Evolutionary conservation across 176 grass and related monocot species (phyloP).

Genomic region (Bonia amplexicaulis): DNA sequence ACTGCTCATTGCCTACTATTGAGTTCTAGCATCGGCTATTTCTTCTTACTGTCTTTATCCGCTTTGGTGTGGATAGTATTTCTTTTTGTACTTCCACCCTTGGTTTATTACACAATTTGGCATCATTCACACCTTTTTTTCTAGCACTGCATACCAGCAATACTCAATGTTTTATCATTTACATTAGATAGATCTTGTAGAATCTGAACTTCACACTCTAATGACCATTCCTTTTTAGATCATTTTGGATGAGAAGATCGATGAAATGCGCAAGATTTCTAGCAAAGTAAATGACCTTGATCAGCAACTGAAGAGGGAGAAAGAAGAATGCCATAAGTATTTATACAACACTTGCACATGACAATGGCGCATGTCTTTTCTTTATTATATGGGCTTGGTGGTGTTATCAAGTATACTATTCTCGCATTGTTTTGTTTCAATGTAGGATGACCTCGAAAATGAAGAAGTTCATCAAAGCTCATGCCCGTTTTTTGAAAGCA

Average conservation of each 20-base stretch:
- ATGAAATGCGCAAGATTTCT: conserved; percentile 63
- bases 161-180: background rate
- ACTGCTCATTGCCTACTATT: background rate
- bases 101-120: background rate
- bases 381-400: conserved; percentile 2
- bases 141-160: background rate
- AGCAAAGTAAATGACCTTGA: conserved; percentile 75
- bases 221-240: conserved; percentile 37
- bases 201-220: conserved; percentile 6
- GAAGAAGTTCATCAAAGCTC: conserved; percentile 81
- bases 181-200: background rate
- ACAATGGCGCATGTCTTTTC: background rate
- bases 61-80: background rate
- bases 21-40: background rate
- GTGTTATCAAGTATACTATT: conserved; percentile 1
- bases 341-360: background rate
- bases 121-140: background rate
- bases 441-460: conserved; percentile 81
- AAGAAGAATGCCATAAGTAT: conserved; percentile 83
- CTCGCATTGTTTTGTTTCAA: background rate
- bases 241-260: conserved; percentile 68
- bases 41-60: background rate
- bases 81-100: background rate
- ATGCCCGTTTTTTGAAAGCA: conserved; percentile 69
- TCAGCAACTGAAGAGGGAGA: conserved; percentile 53